phyloP scores from a whole-genome alignment of 2,329 filamentous ascomycete species.

The Leptoxyphium fumago region DNA sequence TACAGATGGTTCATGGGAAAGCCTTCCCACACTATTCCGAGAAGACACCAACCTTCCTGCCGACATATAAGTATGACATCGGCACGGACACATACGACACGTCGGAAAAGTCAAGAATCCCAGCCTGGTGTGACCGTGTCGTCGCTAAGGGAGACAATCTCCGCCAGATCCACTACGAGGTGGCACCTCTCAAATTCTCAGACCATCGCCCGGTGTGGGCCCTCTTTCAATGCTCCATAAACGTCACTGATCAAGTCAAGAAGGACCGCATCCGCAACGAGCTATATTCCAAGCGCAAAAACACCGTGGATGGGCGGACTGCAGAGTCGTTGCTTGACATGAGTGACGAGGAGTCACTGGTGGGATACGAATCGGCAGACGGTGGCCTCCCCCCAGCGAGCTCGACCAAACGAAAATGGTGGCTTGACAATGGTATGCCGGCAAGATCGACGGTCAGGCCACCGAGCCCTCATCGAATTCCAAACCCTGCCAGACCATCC shows the following conservation, averaged over 20 bases:
- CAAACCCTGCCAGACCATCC: slow-evolving; percentile 59
- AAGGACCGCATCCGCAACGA: slow-evolving; percentile 60
- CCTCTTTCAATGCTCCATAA: slow-evolving; percentile 71
- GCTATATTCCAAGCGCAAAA: slow-evolving; percentile 55
- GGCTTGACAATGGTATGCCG: slow-evolving; percentile 51
- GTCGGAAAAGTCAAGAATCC: slow-evolving; percentile 87
- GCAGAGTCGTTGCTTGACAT: slow-evolving; percentile 44
- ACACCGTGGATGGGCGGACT: slow-evolving; percentile 49
- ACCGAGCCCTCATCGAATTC: slow-evolving; percentile 45
- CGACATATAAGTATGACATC: slow-evolving; percentile 92
- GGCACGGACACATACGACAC: slow-evolving; percentile 82
- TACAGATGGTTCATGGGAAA: slow-evolving; percentile 88
- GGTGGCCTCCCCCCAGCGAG: slow-evolving; percentile 48
- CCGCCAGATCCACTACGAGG: slow-evolving; percentile 68
- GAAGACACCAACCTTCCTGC: slow-evolving; percentile 70
- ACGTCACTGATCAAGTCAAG: slow-evolving; percentile 57
- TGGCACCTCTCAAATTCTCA: slow-evolving; percentile 72
- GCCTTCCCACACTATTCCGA: slow-evolving; percentile 89
- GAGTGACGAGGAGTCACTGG: slow-evolving; percentile 61
- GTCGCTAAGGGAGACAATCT: slow-evolving; percentile 74
- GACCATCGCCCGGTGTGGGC: slow-evolving; percentile 95
- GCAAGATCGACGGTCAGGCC: slow-evolving; percentile 59
- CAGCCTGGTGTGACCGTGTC: slow-evolving; percentile 93
- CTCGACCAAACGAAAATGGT: slow-evolving; percentile 49
- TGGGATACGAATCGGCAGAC: slow-evolving; percentile 69